phyloP scores from a whole-genome alignment of 2,329 filamentous ascomycete genomes.

The Paracoccidioides lutzii region DNA sequence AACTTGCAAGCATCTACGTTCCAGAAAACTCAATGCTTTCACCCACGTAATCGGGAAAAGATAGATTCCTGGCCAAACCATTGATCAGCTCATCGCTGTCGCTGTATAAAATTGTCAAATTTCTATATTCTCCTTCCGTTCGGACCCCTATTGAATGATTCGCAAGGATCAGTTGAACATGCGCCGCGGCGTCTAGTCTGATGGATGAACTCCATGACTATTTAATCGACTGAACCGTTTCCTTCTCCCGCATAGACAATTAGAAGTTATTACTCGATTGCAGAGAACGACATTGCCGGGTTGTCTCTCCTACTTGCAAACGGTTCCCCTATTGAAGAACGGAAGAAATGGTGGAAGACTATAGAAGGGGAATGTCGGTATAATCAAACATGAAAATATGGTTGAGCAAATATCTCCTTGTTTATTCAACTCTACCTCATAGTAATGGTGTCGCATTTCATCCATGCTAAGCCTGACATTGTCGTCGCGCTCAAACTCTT shows the following conservation, averaged over 20 bases:
- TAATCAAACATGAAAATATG: not conserved
- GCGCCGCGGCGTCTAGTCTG: too few species aligned
- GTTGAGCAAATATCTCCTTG: not conserved
- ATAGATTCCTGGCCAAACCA: too few species aligned
- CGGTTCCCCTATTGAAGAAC: not conserved
- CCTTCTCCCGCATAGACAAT: too few species aligned
- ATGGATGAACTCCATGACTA: too few species aligned
- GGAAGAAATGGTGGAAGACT: not conserved
- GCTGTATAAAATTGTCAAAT: too few species aligned
- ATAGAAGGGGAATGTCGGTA: not conserved
- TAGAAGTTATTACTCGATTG: not conserved
- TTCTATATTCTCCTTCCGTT: too few species aligned
- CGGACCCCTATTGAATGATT: too few species aligned
- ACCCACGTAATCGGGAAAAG: too few species aligned
- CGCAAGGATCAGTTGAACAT: too few species aligned
- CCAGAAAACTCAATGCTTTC: not conserved
- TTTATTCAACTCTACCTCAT: not conserved
- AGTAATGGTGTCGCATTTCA: slow-evolving; percentile 8
- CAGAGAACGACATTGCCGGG: not conserved
- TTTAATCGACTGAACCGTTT: too few species aligned
- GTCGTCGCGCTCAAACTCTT: slow-evolving; percentile 17
- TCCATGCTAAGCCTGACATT: slow-evolving; percentile 22
- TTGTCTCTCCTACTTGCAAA: not conserved
- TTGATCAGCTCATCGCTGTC: too few species aligned
- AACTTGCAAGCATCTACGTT: not conserved